Evolutionary conservation across 2,329 filamentous ascomycete species (phyloP).

Genomic region (Capronia americana): DNA sequence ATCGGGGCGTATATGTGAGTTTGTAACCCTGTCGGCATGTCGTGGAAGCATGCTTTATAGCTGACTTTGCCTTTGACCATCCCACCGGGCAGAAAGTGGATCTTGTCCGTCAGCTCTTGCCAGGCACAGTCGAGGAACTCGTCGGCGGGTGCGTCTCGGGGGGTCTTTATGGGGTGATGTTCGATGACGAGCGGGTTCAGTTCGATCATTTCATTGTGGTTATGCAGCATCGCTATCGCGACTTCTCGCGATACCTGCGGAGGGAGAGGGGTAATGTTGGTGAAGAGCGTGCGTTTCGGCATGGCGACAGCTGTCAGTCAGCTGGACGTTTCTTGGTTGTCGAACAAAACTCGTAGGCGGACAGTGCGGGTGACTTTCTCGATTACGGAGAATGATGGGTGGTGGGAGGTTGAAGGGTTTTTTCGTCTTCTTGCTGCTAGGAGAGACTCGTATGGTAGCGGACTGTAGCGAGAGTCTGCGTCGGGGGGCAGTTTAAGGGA

Average conservation of each 20-base stretch:
- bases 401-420: background rate
- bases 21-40: constrained; percentile 74
- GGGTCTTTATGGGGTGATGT: constrained; percentile 71
- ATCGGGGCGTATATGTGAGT: constrained; percentile 85
- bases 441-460: background rate
- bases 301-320: constrained; percentile 52
- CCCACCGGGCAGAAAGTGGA: constrained; percentile 74
- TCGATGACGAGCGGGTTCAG: constrained; percentile 82
- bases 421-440: background rate
- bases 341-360: background rate
- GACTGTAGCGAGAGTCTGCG: background rate
- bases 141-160: constrained; percentile 69
- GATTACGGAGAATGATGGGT: background rate
- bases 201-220: constrained; percentile 83
- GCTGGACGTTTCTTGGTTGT: background rate
- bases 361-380: background rate
- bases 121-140: constrained; percentile 72
- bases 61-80: constrained; percentile 70
- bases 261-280: constrained; percentile 79
- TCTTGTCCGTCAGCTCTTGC: constrained; percentile 80
- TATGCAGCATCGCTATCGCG: constrained; percentile 77
- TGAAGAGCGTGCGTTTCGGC: constrained; percentile 75
- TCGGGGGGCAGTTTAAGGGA: background rate
- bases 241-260: constrained; percentile 68
- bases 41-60: constrained; percentile 82